Conservation (phyloP, 805 yeast genomes). For the Candida cerambycidarum region DNA sequence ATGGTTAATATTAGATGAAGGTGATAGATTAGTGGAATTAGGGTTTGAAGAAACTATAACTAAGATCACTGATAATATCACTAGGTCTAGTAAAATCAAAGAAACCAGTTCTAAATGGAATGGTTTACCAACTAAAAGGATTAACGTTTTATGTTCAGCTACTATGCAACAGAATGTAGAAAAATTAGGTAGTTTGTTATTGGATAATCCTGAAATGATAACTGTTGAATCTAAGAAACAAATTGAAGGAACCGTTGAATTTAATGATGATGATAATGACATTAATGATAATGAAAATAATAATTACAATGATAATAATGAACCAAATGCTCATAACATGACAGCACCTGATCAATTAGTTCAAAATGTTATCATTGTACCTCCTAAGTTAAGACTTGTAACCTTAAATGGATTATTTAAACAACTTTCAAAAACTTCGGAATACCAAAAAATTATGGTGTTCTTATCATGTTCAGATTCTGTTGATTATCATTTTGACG, state of each 20-base stretch:
- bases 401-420: slow-evolving; percentile 69
- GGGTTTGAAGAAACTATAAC: slow-evolving; percentile 95
- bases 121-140: slow-evolving; percentile 64
- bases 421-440: slow-evolving; percentile 30
- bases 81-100: slow-evolving; percentile 41
- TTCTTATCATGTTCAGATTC: slow-evolving; percentile 94
- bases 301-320: slow-evolving; percentile 4
- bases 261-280: slow-evolving; percentile 23
- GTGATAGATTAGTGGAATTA: slow-evolving; percentile 91
- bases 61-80: slow-evolving; percentile 64
- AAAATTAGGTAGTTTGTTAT: slow-evolving; percentile 74
- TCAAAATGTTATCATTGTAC: slow-evolving; percentile 80
- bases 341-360: slow-evolving; percentile 87
- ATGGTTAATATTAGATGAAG: slow-evolving; percentile 93
- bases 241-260: slow-evolving; percentile 26
- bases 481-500: slow-evolving; percentile 88
- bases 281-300: slow-evolving; percentile 10
- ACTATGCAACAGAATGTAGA: slow-evolving; percentile 81
- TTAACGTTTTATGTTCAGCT: slow-evolving; percentile 90
- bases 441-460: slow-evolving; percentile 61
- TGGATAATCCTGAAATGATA: slow-evolving; percentile 73
- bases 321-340: slow-evolving; percentile 14
- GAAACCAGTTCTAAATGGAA: slow-evolving; percentile 43
- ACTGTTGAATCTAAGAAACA: slow-evolving; percentile 31
- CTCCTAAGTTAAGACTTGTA: slow-evolving; percentile 88